Percentiles rank a stretch among this genome's conserved stretches.
These are phyloP conservation scores for Colletotrichum lini DNA, from an alignment of 2,329 filamentous ascomycete genomes.

Conservation along the genomic window DNA sequence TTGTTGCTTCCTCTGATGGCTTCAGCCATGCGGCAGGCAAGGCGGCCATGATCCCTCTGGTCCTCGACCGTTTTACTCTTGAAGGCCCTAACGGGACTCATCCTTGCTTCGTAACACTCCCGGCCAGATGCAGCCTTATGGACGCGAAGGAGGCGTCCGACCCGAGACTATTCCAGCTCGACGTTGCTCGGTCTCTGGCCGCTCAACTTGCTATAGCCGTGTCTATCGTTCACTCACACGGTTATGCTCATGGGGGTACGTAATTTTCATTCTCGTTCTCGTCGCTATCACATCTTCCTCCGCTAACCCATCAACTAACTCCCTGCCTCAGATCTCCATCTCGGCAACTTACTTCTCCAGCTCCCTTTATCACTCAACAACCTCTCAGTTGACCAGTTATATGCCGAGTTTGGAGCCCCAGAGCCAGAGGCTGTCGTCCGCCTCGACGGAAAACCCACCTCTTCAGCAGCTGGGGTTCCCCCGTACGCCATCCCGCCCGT, in stretches of 20 bases:
- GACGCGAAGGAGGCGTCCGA: slow-evolving; percentile 44
- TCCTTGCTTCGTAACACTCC: slow-evolving; percentile 46
- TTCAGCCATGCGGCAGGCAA: not conserved
- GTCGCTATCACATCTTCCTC: not conserved
- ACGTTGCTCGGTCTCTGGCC: slow-evolving; percentile 48
- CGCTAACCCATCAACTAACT: too few relatives aligned
- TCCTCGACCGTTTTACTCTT: slow-evolving; percentile 47
- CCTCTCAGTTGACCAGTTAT: slow-evolving; percentile 46
- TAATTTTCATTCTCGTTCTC: not conserved
- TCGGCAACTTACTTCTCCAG: slow-evolving; percentile 52
- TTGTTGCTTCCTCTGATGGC: not conserved
- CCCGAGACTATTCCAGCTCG: slow-evolving; percentile 45
- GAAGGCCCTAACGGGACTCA: slow-evolving; percentile 50
- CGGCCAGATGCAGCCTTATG: slow-evolving; percentile 48
- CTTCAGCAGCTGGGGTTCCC: slow-evolving; percentile 47
- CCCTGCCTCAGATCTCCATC: slow-evolving; percentile 49
- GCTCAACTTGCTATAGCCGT: slow-evolving; percentile 50
- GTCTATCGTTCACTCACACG: slow-evolving; percentile 47
- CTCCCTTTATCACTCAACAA: slow-evolving; percentile 43
- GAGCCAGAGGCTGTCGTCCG: slow-evolving; percentile 44
- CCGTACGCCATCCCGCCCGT: slow-evolving; percentile 48
- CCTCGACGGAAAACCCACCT: slow-evolving; percentile 25
- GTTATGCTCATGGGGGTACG: slow-evolving; percentile 52
- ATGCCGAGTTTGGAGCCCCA: slow-evolving; percentile 47
- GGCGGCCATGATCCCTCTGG: slow-evolving; percentile 37